Percentiles rank a stretch among this genome's conserved stretches.
Conservation (phyloP, 2,329 filamentous ascomycete genomes). For the Coniochaeta pulveracea region DNA sequence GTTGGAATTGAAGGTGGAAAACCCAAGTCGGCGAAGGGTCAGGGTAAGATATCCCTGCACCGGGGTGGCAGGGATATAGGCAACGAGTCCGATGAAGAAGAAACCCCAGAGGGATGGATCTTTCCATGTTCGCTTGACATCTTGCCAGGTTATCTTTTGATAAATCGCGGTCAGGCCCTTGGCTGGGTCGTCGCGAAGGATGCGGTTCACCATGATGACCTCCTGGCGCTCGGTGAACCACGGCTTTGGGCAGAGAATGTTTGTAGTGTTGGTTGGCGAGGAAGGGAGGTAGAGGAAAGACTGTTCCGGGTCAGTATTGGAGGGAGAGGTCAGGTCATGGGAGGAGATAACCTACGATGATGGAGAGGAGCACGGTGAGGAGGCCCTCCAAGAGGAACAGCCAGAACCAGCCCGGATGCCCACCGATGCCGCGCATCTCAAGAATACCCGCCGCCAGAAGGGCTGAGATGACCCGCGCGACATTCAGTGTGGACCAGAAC, state of each 20-base stretch:
- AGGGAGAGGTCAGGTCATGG: no score
- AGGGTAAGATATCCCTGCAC: constrained; percentile 41
- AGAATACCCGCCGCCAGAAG: constrained; percentile 33
- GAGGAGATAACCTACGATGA: constrained; percentile 23
- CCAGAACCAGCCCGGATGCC: constrained; percentile 44
- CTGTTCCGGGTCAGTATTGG: constrained; percentile 6
- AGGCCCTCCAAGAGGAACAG: constrained; percentile 30
- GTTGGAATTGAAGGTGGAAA: constrained; percentile 48
- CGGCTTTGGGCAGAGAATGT: constrained; percentile 46
- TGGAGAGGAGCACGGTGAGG: constrained; percentile 39
- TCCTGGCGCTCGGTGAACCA: constrained; percentile 60
- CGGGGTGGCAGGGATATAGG: constrained; percentile 36
- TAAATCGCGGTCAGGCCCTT: constrained; percentile 36
- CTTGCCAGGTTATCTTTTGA: constrained; percentile 27
- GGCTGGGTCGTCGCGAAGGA: constrained; percentile 40
- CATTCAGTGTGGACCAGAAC: constrained; percentile 49
- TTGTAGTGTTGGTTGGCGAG: constrained; percentile 55
- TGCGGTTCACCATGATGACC: constrained; percentile 56
- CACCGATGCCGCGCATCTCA: constrained; percentile 34
- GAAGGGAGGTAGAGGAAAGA: constrained; percentile 49
- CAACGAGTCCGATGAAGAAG: constrained; percentile 35
- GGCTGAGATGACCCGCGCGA: constrained; percentile 33
- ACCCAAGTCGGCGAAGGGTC: constrained; percentile 43
- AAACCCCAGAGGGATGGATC: constrained; percentile 38
- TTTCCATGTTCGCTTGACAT: constrained; percentile 30